A percentile compares a stretch with the other conserved stretches of the same genome.
These are phyloP conservation scores for Nakaseomyces nivariensis DNA, from an alignment of 1,139 yeast genomes.

Conservation along the genomic window DNA sequence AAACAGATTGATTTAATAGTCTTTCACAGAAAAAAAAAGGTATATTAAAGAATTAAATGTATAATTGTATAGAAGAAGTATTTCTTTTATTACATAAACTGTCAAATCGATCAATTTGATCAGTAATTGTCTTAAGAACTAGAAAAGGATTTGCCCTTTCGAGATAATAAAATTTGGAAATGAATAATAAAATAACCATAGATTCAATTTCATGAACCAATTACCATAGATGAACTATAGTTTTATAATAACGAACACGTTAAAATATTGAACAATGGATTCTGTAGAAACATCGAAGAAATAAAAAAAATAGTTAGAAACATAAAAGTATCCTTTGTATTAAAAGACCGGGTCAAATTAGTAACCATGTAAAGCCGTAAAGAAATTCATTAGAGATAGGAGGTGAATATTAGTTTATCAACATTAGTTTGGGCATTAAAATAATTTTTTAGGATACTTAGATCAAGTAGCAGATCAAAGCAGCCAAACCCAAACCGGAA, in stretches of 20 bases:
- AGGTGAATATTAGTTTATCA: constrained; percentile 1
- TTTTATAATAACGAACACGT: neutral
- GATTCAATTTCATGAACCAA: neutral
- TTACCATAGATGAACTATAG: neutral
- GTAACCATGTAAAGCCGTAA: too few species aligned
- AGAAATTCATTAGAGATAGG: too few species aligned
- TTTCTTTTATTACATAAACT: neutral
- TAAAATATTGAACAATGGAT: neutral
- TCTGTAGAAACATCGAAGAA: neutral
- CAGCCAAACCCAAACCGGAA: constrained; percentile 6
- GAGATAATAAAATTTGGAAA: neutral
- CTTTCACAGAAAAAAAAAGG: neutral
- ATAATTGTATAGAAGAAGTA: neutral
- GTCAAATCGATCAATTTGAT: neutral
- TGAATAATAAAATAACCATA: neutral
- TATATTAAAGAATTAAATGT: neutral
- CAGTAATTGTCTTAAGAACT: neutral
- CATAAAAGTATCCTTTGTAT: neutral
- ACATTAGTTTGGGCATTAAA: neutral
- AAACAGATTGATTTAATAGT: too few species aligned
- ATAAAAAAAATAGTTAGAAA: neutral
- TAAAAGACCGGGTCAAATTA: too few species aligned
- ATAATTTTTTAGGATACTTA: neutral
- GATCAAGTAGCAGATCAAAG: constrained; percentile 4
- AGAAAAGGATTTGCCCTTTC: neutral